A percentile compares a stretch with the other conserved stretches of the same genome.
These are phyloP conservation scores for Stagonosporopsis cucurbitacearum DNA, from an alignment of 2,329 filamentous ascomycete genomes.

Conservation along the genomic window DNA sequence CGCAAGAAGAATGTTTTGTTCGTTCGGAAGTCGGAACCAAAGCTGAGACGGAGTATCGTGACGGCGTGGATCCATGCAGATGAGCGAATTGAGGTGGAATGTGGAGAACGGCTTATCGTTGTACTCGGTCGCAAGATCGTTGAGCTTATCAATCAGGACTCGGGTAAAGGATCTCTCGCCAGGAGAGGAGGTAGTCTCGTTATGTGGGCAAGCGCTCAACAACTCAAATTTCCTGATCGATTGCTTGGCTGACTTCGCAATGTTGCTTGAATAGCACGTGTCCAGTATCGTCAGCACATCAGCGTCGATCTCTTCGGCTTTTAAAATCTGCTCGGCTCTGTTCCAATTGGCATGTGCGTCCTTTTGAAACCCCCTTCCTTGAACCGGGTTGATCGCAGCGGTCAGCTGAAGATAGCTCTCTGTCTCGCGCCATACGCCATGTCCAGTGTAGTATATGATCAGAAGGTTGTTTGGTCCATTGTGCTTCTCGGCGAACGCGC, in stretches of 20 bases:
- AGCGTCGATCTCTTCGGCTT: conserved; percentile 36
- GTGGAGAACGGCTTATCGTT: conserved; percentile 39
- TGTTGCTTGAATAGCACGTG: conserved; percentile 48
- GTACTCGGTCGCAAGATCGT: conserved; percentile 29
- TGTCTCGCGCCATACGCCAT: conserved; percentile 37
- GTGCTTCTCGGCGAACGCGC: conserved; percentile 36
- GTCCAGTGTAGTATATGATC: conserved; percentile 51
- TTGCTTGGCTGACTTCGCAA: conserved; percentile 35
- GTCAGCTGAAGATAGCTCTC: conserved; percentile 36
- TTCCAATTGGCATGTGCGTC: conserved; percentile 46
- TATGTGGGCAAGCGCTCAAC: conserved; percentile 38
- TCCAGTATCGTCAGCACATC: conserved; percentile 50
- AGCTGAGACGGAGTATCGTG: conserved; percentile 36
- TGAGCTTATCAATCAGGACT: conserved; percentile 42
- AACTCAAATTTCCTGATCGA: conserved; percentile 42
- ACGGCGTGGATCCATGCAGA: conserved; percentile 35
- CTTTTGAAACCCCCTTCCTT: conserved; percentile 30
- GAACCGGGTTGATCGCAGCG: conserved; percentile 21
- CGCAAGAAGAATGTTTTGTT: conserved; percentile 41
- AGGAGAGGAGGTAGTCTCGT: conserved; percentile 38
- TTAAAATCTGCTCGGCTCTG: conserved; percentile 39
- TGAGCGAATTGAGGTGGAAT: conserved; percentile 36
- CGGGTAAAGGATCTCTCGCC: conserved; percentile 44
- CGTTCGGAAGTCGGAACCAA: conserved; percentile 35
- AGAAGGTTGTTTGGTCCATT: conserved; percentile 43